Base-by-base conservation (phyloP, 2,329 filamentous ascomycete species). In the Dactylellina cionopaga region DNA sequence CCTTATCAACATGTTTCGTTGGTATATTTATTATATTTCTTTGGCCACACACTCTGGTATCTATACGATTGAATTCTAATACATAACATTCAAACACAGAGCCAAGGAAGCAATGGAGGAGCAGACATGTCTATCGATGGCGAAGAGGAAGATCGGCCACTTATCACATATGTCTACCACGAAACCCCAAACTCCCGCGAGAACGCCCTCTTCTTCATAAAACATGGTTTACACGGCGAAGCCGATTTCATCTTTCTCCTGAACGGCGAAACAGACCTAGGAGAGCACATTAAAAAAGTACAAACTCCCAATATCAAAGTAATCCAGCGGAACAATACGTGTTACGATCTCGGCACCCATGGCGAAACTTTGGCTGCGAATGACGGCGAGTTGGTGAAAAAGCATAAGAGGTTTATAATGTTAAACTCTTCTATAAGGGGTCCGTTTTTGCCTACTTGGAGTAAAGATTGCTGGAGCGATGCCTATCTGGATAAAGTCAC, bases 161-260 rank as follows among this genome's bases (percentile, higher is more conserved):
- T 81, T 22, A 77, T 81, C 29, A 71, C 80, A 3, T 81, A 81
- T 47, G 78, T 77, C 46, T 82, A 79, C 73, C 75, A 77, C 33
- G 80, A 82, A 66, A 79, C 79, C 13, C 75, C 74, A 0, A 60
- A 59, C 35, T 77, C 77, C 15, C 79, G 76, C 27, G 73, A 76
- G 31, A 81, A 81, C 76, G 66, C 81, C 17, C 39, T 75, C 7
- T 81, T 79, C 75, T 82, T 81, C 74, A 52, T 81, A 5, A 33
- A 56, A 74, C 78, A 81, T 54, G 81, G 79, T 19, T 74, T 82
- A 1, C 80, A 81, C 73, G 77, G 64, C 31, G 77, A 71, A 0
- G 80, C 80, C 43, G 80, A 82, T 75, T 82, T 82, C 73, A 73
- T 82, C 64, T 81, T 82, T 73, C 79, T 82, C 55, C 74, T 82